Conservation (phyloP, 495 filamentous ascomycete species). For the Penicillium subrubescens region DNA sequence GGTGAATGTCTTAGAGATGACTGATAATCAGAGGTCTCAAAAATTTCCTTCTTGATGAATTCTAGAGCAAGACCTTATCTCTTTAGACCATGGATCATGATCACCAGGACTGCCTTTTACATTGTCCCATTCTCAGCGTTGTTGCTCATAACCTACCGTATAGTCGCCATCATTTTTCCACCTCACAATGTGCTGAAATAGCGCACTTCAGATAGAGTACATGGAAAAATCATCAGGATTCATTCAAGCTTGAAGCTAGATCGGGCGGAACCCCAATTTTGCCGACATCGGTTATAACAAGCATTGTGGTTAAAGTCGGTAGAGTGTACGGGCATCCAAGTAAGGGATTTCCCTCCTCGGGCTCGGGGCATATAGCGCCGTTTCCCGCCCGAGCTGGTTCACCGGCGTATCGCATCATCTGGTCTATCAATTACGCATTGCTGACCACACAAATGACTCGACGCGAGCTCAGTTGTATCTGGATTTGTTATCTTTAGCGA, state of each 20-base stretch:
- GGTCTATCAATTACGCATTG: not conserved
- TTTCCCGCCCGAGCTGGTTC: not conserved
- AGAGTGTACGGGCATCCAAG: too few relatives aligned
- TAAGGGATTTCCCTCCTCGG: too few relatives aligned
- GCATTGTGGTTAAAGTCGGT: too few relatives aligned
- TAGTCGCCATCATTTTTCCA: not conserved
- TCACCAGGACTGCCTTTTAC: not conserved
- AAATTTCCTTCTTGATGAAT: not conserved
- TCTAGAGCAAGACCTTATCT: not conserved
- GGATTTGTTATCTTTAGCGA: not conserved
- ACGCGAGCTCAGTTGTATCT: not conserved
- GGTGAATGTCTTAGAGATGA: not conserved
- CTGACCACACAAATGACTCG: not conserved
- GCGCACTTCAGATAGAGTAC: not conserved
- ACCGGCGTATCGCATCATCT: not conserved
- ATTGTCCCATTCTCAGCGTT: not conserved
- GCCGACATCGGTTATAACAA: not conserved
- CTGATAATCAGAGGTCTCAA: not conserved
- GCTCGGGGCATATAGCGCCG: not conserved
- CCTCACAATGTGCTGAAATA: not conserved
- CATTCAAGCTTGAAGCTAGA: not conserved
- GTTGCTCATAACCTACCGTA: not conserved
- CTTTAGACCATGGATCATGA: not conserved
- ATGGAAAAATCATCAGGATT: not conserved
- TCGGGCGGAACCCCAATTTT: not conserved